phyloP scores from a whole-genome alignment of 2,329 filamentous ascomycete genomes.

The Xylariales sp. region DNA sequence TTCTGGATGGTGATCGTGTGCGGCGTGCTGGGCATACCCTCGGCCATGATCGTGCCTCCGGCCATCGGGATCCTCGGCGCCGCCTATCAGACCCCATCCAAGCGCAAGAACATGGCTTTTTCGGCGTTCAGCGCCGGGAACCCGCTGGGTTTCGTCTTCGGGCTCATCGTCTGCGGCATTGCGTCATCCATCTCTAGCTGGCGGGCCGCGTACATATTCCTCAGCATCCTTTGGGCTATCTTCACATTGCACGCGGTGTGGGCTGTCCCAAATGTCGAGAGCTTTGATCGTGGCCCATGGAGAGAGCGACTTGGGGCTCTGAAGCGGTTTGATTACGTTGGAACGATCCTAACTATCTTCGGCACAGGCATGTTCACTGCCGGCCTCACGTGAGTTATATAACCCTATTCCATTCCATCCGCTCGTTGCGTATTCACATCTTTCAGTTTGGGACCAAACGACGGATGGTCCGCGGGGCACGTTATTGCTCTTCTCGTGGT shows the following conservation, averaged over 20 bases:
- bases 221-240: conserved; percentile 59
- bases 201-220: conserved; percentile 58
- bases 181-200: conserved; percentile 58
- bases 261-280: conserved; percentile 54
- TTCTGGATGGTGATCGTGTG: conserved; percentile 59
- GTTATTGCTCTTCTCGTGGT: conserved; percentile 59
- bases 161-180: conserved; percentile 56
- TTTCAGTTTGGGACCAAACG: conserved; percentile 44
- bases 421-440: conserved; percentile 19
- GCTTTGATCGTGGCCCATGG: conserved; percentile 31
- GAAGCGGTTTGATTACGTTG: conserved; percentile 56
- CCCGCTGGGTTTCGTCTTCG: conserved; percentile 31
- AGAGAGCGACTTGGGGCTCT: conserved; percentile 33
- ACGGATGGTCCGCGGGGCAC: conserved; percentile 60
- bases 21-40: conserved; percentile 60
- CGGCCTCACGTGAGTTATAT: conserved; percentile 46
- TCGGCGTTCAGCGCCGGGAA: conserved; percentile 29
- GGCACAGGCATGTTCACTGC: conserved; percentile 63
- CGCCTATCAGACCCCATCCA: conserved; percentile 40
- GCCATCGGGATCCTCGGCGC: conserved; percentile 60
- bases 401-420: conserved; percentile 10
- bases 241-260: conserved; percentile 55
- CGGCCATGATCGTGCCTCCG: conserved; percentile 59
- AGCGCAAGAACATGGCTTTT: conserved; percentile 29
- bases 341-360: conserved; percentile 56